A percentile compares a stretch with the other conserved stretches of the same genome.
These are phyloP conservation scores for Thuja plicata DNA, from an alignment of 83 land plant species.

Conservation along the genomic window DNA sequence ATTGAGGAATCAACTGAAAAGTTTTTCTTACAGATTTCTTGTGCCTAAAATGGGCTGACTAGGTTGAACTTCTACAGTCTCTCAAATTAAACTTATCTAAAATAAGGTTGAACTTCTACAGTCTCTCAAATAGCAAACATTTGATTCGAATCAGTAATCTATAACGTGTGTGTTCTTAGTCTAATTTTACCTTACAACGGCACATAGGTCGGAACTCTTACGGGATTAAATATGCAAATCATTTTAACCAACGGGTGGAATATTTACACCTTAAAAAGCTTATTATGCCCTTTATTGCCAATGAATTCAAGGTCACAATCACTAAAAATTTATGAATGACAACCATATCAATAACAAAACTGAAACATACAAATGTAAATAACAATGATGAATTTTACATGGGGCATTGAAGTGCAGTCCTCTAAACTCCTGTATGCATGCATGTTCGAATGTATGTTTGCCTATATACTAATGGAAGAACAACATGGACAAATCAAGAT, in stretches of 20 bases:
- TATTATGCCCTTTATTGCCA: not conserved
- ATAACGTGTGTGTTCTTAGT: not conserved
- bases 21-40: not conserved
- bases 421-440: not conserved
- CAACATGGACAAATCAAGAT: not conserved
- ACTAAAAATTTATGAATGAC: not conserved
- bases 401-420: not conserved
- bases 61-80: not conserved
- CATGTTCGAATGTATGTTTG: too few species aligned
- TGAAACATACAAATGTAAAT: not conserved
- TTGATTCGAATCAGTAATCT: not conserved
- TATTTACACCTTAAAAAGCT: too few species aligned
- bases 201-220: too few species aligned
- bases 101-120: not conserved
- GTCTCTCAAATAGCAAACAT: not conserved
- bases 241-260: too few species aligned
- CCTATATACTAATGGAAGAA: not conserved
- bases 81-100: not conserved
- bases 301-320: not conserved
- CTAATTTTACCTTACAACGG: not conserved
- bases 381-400: not conserved
- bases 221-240: too few species aligned
- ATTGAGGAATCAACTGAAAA: not conserved
- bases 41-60: not conserved
- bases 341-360: not conserved